Evolutionary conservation across 2,329 filamentous ascomycete genomes (phyloP), one percentile per base, ranked within the genome.

Genomic region (Periconia digitata): DNA sequence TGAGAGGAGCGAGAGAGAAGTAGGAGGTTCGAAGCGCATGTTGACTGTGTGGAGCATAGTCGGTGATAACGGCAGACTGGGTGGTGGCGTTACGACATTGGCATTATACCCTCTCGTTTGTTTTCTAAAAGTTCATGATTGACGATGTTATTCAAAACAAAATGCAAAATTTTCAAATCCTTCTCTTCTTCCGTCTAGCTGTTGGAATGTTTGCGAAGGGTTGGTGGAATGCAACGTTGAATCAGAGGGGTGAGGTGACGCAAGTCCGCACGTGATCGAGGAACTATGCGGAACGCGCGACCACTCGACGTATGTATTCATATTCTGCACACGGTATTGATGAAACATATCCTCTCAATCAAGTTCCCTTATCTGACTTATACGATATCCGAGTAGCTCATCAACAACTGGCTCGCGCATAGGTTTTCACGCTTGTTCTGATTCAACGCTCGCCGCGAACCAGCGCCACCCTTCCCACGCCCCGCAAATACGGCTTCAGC

Each of bases 41-140:
- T 32, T 32, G 8, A 32, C n/a, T n/a, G 8, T 8, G n/a, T 32
- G n/a, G n/a, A 32, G 29, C 29, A n/a, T 32, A 32, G n/a, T 8
- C 29, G n/a, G 8, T 32, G 29, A 15, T 8, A 40, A 7, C 37
- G 27, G 15, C 37, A 32, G 20, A 8, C 8, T 44, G 36, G 42
- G 35, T 21, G 27, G 8, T 18, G 22, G 21, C 23, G 43, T 29
- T 35, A 29, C 20, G 43, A 12, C 34, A 39, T 39, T 36, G 17
- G 35, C 34, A 39, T 18, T 44, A 44, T 45, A 45, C 35, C 34
- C 43, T 29, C 24, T 43, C 16, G 17, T 43, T 43, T 18, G 17
- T 18, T 43, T 43, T 10, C 6, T n/a, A 22, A 22, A 21, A 7
- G 8, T 8, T 22, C 8, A 22, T 22, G 37, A 39, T 39, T 39